A percentile compares a stretch with the other conserved stretches of the same genome.
Evolutionary conservation across 352 stramenopile genomes (phyloP).

Genomic region (Pythium diclinum): DNA sequence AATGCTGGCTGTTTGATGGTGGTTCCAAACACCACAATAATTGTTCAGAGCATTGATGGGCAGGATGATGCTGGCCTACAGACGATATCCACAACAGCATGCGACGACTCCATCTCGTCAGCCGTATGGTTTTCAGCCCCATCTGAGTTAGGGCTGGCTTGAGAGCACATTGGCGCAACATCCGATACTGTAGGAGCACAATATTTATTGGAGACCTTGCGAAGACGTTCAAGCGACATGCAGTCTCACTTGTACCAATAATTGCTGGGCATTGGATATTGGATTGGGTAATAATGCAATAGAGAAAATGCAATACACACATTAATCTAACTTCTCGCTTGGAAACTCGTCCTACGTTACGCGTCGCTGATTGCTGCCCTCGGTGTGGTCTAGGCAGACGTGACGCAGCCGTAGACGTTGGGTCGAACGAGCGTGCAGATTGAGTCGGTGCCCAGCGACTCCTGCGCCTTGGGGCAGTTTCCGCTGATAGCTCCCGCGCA

Average conservation of each 20-base stretch:
- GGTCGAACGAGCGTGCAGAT: conserved; percentile 4
- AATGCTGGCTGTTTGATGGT: neutral
- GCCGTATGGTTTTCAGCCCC: neutral
- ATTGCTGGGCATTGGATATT: too few species aligned
- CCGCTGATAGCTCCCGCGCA: conserved; percentile 17
- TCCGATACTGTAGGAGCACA: neutral
- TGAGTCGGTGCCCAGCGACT: conserved; percentile 2
- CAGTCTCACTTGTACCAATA: too few species aligned
- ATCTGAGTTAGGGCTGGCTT: neutral
- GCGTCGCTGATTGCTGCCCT: too few species aligned
- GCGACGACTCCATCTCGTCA: neutral
- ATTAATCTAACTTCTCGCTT: neutral
- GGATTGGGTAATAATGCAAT: too few species aligned
- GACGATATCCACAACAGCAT: neutral
- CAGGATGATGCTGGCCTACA: neutral
- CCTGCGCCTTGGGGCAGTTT: conserved; percentile 19
- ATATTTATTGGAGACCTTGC: neutral
- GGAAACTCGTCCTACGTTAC: neutral
- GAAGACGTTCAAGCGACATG: too few species aligned
- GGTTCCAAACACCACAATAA: neutral
- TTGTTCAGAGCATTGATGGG: too few species aligned
- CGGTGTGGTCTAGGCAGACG: neutral
- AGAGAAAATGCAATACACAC: too few species aligned
- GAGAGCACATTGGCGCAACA: neutral
- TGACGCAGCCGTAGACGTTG: conserved; percentile 22